Evolutionary conservation across 179 eudicot species (phyloP), one percentile per base, ranked within the genome.

Genomic region (Beta lomatogona): DNA sequence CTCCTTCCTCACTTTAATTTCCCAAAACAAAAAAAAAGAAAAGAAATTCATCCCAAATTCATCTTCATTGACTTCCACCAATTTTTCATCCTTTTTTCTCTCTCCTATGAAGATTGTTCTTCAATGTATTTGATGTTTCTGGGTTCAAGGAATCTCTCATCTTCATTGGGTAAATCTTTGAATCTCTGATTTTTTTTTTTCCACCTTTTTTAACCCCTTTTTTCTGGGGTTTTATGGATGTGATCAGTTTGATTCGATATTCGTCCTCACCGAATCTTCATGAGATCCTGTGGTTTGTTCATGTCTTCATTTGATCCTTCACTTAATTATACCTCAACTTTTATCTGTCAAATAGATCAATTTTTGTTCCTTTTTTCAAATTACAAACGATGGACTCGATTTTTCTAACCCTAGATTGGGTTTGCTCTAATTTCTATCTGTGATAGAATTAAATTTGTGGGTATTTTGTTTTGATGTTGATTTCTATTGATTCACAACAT

Each of bases 261-360:
- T 83, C 89, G 0, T 87, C 9, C 53, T 48, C 88, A 41, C 78
- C 77, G 83, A 87, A 87, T 85, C 89, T 87, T 81, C 86, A 87
- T 76, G 89, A 87, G 64, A 87, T 87, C 80, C 89, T 85, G 41
- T 87, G 89, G 86, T 85, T 87, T 76, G 86, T 87, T 83, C 89
- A 87, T 85, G 89, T 85, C 86, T 87, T 87, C 88, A 87, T 85
- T 87, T 87, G 86, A 85, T 81, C 46, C 54, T 18, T 79, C 64
- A 28, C 46, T 60, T 50, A 28, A 53, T 83, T 79, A 60, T 60
- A 70, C 80, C 25, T 80, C 73, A 22, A 55, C 84, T 79, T 81
- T 82, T 76, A 22, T 81, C 4, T 82, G 74, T 64, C 80, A 82
- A 85, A 82, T 85, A 54, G 77, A 82, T 76, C 83, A 61, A 15